Conservation (phyloP, 2,329 filamentous ascomycete species). For the Tympanopsis confertula region DNA sequence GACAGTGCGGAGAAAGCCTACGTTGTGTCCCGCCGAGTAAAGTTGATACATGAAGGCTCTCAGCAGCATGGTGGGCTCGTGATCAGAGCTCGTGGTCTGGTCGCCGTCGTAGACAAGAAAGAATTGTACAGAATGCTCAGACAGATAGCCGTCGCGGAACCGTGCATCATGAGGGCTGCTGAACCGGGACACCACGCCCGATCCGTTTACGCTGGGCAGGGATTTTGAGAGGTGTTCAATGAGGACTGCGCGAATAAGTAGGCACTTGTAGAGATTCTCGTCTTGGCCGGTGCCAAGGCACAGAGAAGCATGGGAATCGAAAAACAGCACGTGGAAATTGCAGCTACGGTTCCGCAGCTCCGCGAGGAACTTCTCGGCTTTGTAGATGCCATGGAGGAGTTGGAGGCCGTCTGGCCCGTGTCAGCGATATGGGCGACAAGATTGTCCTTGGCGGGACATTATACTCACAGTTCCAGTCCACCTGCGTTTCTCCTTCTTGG, state of each 20-base stretch:
- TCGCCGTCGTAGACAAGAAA: no score
- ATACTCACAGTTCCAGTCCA: constrained; percentile 45
- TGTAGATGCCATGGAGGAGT: constrained; percentile 58
- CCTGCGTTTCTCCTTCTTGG: no score
- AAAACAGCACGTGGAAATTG: constrained; percentile 62
- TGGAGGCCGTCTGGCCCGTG: constrained; percentile 45
- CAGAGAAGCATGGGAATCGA: constrained; percentile 28
- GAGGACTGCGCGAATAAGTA: constrained; percentile 49
- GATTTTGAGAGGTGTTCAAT: constrained; percentile 44
- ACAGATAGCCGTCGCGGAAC: background rate
- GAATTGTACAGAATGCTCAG: constrained; percentile 11
- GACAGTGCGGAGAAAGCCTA: no score
- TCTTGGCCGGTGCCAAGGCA: constrained; percentile 12
- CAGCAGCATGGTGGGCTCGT: no score
- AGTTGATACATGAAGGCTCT: no score
- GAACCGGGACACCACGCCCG: constrained; percentile 3
- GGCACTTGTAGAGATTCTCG: constrained; percentile 33
- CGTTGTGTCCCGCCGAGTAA: no score
- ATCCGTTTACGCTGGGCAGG: background rate
- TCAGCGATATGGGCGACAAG: background rate
- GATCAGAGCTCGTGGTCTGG: no score
- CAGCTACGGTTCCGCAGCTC: constrained; percentile 52
- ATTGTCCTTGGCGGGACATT: constrained; percentile 7
- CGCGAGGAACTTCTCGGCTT: constrained; percentile 53
- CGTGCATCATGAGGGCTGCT: no score